These are phyloP conservation scores for Coemansia umbellata DNA, from an alignment of 192 early-diverging fungal genomes.

Conservation along the genomic window DNA sequence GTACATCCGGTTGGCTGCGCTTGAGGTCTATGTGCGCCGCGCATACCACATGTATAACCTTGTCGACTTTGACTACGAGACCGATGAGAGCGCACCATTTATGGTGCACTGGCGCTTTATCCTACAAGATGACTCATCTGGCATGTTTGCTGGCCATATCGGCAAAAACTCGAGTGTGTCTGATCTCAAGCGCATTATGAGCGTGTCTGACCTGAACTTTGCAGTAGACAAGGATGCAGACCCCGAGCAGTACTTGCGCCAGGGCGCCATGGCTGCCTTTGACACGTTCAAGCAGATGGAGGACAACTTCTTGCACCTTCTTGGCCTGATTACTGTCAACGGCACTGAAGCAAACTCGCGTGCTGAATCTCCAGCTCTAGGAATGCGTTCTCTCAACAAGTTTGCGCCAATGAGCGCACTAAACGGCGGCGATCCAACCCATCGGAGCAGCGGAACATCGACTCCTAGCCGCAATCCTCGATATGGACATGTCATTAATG, in stretches of 20 bases:
- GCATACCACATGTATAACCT: conserved; percentile 98
- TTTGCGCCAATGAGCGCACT: conserved; percentile 50
- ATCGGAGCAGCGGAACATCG: conserved; percentile 20
- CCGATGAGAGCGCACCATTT: conserved; percentile 58
- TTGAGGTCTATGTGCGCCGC: conserved; percentile 95
- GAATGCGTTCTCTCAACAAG: conserved; percentile 18
- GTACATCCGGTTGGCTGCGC: conserved; percentile 75
- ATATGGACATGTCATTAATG: conserved; percentile 79
- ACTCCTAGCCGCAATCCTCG: conserved; percentile 19
- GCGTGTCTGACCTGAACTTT: conserved; percentile 78
- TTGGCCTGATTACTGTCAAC: conserved; percentile 57
- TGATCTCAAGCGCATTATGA: conserved; percentile 64
- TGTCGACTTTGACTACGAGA: conserved; percentile 72
- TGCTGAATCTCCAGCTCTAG: conserved; percentile 41
- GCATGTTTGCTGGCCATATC: conserved; percentile 31
- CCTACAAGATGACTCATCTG: conserved; percentile 59
- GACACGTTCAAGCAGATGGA: conserved; percentile 68
- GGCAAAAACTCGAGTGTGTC: conserved; percentile 34
- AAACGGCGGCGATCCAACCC: conserved; percentile 5
- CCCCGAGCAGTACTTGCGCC: conserved; percentile 70
- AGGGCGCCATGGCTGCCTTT: conserved; percentile 82
- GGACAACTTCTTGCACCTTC: conserved; percentile 54
- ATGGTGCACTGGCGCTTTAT: conserved; percentile 77
- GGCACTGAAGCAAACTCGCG: conserved; percentile 43
- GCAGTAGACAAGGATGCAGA: conserved; percentile 62